Percentiles rank a stretch among this genome's conserved stretches.
Conservation (phyloP, 805 yeast species). For the Blastobotrys mokoenaii region DNA sequence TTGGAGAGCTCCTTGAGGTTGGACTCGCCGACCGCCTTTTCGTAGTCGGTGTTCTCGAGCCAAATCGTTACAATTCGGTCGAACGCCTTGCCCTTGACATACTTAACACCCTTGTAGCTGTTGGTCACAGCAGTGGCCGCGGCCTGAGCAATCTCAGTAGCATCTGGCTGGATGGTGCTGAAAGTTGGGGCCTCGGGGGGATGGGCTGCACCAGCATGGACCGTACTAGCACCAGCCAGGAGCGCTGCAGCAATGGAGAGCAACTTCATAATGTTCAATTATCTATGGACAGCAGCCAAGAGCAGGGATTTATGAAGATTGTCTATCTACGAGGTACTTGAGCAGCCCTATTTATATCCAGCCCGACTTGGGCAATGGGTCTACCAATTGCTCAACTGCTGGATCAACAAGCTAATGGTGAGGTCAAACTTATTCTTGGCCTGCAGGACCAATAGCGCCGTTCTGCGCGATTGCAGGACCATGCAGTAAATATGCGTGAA, state of each 20-base stretch:
- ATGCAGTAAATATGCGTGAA: too few relatives aligned
- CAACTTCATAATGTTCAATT: too few relatives aligned
- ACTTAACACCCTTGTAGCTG: slow-evolving; percentile 25
- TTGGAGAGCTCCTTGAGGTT: slow-evolving; percentile 36
- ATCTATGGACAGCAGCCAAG: neutral
- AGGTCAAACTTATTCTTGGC: too few relatives aligned
- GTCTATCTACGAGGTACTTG: too few relatives aligned
- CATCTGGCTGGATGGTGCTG: slow-evolving; percentile 27
- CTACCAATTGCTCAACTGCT: too few relatives aligned
- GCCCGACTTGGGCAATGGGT: too few relatives aligned
- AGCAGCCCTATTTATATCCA: too few relatives aligned
- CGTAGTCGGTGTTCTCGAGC: slow-evolving; percentile 45
- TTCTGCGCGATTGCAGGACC: too few relatives aligned
- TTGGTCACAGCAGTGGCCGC: slow-evolving; percentile 30
- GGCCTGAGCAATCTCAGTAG: slow-evolving; percentile 27
- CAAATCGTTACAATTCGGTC: slow-evolving; percentile 38
- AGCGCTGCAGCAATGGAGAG: neutral
- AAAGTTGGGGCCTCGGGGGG: slow-evolving; percentile 15
- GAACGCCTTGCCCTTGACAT: slow-evolving; percentile 34
- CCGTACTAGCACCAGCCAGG: slow-evolving; percentile 6
- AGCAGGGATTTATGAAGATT: too few relatives aligned
- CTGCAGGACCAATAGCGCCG: too few relatives aligned
- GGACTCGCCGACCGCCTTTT: slow-evolving; percentile 39
- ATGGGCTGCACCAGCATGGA: neutral
- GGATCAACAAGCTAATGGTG: too few relatives aligned